Conservation (phyloP, 2,329 filamentous ascomycete genomes). For the Akanthomyces lecanii region DNA sequence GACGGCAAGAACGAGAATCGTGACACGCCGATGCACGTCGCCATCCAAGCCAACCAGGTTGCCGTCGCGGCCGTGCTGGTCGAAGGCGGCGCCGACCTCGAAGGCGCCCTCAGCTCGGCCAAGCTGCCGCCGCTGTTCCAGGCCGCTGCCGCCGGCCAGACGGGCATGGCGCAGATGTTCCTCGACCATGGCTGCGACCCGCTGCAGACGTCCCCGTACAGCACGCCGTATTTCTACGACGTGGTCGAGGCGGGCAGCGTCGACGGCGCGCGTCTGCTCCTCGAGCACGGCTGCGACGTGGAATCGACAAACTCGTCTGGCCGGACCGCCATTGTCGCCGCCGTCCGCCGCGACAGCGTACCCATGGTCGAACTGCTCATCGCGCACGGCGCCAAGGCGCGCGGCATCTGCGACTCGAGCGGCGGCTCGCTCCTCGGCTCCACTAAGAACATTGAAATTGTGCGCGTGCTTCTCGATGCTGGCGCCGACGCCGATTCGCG, state of each 20-base stretch:
- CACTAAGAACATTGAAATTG: constrained; percentile 12
- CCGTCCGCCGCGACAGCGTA: constrained; percentile 6
- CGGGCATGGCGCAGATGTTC: constrained; percentile 11
- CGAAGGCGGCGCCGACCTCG: constrained; percentile 23
- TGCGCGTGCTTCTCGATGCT: constrained; percentile 18
- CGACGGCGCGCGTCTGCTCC: constrained; percentile 10
- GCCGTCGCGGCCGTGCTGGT: constrained; percentile 27
- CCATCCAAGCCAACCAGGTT: constrained; percentile 20
- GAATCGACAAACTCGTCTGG: neutral
- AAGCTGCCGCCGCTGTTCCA: constrained; percentile 24
- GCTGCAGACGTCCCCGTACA: neutral
- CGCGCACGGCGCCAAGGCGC: constrained; percentile 3
- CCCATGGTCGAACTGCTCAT: constrained; percentile 10
- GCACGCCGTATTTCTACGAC: constrained; percentile 17
- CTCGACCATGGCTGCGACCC: constrained; percentile 7
- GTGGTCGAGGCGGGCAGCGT: constrained; percentile 10
- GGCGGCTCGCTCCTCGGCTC: constrained; percentile 2
- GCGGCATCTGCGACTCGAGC: neutral
- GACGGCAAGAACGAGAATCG: constrained; percentile 24
- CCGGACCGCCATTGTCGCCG: neutral
- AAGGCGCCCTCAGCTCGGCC: constrained; percentile 8
- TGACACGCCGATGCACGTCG: constrained; percentile 23
- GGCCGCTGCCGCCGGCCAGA: constrained; percentile 18
- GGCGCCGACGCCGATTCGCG: constrained; percentile 23
- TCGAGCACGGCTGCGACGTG: constrained; percentile 14